These are phyloP conservation scores for Stenocarpella maydis DNA, from an alignment of 2,329 filamentous ascomycete species.

Conservation along the genomic window DNA sequence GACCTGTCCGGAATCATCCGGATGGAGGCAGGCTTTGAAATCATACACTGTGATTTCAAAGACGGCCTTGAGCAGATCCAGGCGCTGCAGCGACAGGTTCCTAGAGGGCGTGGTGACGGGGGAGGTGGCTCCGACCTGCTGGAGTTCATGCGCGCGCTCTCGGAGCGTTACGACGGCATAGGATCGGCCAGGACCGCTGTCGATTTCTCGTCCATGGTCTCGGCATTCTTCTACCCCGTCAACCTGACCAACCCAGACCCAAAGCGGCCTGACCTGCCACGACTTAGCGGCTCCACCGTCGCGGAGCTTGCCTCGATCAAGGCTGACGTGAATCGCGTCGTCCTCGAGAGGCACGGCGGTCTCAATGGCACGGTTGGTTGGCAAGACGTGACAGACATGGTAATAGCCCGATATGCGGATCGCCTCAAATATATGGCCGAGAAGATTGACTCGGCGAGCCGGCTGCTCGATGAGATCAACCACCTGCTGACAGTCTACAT, in stretches of 20 bases:
- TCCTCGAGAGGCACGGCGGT: slow-evolving; percentile 43
- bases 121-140: slow-evolving; percentile 41
- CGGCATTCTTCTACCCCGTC: slow-evolving; percentile 58
- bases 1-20: slow-evolving; percentile 72
- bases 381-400: slow-evolving; percentile 73
- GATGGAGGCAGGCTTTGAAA: slow-evolving; percentile 75
- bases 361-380: slow-evolving; percentile 59
- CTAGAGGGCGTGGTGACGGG: slow-evolving; percentile 26
- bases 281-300: slow-evolving; percentile 38
- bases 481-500: slow-evolving; percentile 52
- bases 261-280: slow-evolving; percentile 39
- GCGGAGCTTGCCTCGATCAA: slow-evolving; percentile 40
- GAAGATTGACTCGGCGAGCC: slow-evolving; percentile 39
- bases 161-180: slow-evolving; percentile 56
- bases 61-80: slow-evolving; percentile 49
- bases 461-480: slow-evolving; percentile 49
- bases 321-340: slow-evolving; percentile 44
- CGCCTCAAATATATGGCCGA: slow-evolving; percentile 56
- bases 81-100: slow-evolving; percentile 42
- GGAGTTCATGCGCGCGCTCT: slow-evolving; percentile 51
- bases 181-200: slow-evolving; percentile 51
- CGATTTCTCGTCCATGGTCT: slow-evolving; percentile 61
- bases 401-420: slow-evolving; percentile 68
- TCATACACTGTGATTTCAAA: slow-evolving; percentile 72
- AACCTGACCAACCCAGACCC: slow-evolving; percentile 55